Percentiles rank a stretch among this genome's conserved stretches.
phyloP scores from a whole-genome alignment of 192 early-diverging fungal genomes.

The Rhizophagus clarus region DNA sequence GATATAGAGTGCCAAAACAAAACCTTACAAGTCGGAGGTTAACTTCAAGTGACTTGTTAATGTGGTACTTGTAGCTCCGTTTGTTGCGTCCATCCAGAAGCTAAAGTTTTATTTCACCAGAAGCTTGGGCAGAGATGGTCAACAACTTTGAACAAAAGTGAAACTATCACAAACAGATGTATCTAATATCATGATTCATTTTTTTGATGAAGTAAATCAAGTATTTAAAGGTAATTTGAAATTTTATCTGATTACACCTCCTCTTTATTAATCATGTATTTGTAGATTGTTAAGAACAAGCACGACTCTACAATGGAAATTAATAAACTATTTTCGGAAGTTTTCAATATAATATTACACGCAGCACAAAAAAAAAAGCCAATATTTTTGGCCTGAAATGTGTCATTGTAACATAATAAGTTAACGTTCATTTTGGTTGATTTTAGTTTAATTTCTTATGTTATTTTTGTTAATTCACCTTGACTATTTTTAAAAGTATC shows the following conservation, averaged over 20 bases:
- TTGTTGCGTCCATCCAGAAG: constrained; percentile 32
- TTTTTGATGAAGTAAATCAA: constrained; percentile 33
- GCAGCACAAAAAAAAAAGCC: constrained; percentile 11
- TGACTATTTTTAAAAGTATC: constrained; percentile 25
- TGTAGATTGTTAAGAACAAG: constrained; percentile 18
- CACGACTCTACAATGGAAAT: constrained; percentile 8
- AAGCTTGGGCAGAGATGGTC: constrained; percentile 34
- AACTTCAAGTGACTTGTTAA: no score
- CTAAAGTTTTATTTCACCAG: constrained; percentile 25
- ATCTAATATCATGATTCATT: constrained; percentile 28
- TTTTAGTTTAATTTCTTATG: constrained; percentile 9
- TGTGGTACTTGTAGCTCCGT: constrained; percentile 17
- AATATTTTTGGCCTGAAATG: constrained; percentile 7
- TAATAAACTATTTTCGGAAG: constrained; percentile 7
- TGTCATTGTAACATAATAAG: constrained; percentile 19
- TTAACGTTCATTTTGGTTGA: background rate
- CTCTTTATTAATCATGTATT: constrained; percentile 28
- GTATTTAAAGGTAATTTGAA: constrained; percentile 19
- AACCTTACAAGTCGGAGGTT: no score
- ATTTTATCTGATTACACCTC: constrained; percentile 13
- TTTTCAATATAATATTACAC: constrained; percentile 23
- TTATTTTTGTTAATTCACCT: no score
- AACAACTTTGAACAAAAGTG: constrained; percentile 33
- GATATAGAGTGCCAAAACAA: no score
- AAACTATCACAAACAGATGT: constrained; percentile 28